Percentiles rank a stretch among this genome's conserved stretches.
Evolutionary conservation across 2,329 filamentous ascomycete species (phyloP).

Genomic region (Microdochium bolleyi): DNA sequence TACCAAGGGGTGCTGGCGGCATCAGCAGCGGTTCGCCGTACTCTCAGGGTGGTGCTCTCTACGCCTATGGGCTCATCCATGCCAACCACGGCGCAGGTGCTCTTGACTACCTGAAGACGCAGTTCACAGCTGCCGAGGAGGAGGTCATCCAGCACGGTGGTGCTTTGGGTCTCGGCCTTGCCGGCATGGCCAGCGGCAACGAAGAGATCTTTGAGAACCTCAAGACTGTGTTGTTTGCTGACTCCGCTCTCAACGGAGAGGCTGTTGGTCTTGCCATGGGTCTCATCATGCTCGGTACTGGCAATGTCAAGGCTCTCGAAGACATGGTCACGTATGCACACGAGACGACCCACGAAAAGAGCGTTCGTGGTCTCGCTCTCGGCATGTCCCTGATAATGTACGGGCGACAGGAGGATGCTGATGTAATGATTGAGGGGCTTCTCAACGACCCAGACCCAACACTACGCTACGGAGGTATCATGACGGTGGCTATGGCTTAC

Average conservation of each 20-base stretch:
- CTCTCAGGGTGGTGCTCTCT: constrained; percentile 91
- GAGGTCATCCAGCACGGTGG: constrained; percentile 97
- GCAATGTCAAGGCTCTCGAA: constrained; percentile 84
- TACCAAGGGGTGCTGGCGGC: constrained; percentile 62
- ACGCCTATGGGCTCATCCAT: constrained; percentile 92
- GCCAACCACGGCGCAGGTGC: constrained; percentile 95
- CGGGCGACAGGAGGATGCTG: constrained; percentile 85
- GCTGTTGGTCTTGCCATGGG: constrained; percentile 95
- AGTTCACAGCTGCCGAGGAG: constrained; percentile 69
- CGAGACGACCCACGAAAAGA: constrained; percentile 98
- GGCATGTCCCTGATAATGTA: constrained; percentile 99
- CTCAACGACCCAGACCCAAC: constrained; percentile 91
- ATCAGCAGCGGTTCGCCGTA: constrained; percentile 80
- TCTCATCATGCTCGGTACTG: constrained; percentile 96
- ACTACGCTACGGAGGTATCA: constrained; percentile 91
- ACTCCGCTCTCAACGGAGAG: constrained; percentile 94
- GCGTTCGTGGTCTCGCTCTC: constrained; percentile 87
- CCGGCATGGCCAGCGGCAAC: constrained; percentile 93
- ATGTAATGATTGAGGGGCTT: constrained; percentile 88
- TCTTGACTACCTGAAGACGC: constrained; percentile 66
- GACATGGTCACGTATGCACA: constrained; percentile 98
- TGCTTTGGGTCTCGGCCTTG: constrained; percentile 89
- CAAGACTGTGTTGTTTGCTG: constrained; percentile 79
- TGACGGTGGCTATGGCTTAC: constrained; percentile 97
- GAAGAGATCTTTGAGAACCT: constrained; percentile 87